Evolutionary conservation across 495 filamentous ascomycete genomes (phyloP).

Genomic region (Tricharina praecox): DNA sequence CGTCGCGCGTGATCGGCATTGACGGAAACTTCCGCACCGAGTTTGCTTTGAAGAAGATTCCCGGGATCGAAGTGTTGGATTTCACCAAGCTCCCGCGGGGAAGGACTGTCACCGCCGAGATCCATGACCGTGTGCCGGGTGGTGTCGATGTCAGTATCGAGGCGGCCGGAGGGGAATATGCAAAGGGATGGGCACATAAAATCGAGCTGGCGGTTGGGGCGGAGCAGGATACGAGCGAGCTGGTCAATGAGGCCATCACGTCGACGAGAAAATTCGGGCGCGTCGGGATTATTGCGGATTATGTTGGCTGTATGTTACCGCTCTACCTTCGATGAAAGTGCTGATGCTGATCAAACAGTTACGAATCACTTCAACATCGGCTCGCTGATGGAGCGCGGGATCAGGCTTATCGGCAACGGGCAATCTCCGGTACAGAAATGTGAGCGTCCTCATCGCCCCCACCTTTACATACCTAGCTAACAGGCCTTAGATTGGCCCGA

Average conservation of each 20-base stretch:
- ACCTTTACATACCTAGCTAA: too few relatives aligned
- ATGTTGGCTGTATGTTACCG: neutral
- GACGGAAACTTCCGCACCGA: conserved; percentile 56
- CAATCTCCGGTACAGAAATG: conserved; percentile 31
- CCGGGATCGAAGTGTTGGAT: conserved; percentile 42
- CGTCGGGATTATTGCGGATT: conserved; percentile 45
- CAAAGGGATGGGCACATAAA: conserved; percentile 46
- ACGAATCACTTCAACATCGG: conserved; percentile 35
- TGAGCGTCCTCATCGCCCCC: too few relatives aligned
- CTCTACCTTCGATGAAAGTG: neutral
- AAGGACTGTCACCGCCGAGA: conserved; percentile 42
- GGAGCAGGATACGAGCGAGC: conserved; percentile 75
- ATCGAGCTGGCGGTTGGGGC: conserved; percentile 54
- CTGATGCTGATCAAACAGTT: neutral
- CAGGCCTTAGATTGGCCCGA: conserved; percentile 77
- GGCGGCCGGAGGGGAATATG: conserved; percentile 66
- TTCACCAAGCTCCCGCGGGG: conserved; percentile 40
- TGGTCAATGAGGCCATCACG: conserved; percentile 74
- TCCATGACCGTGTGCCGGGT: conserved; percentile 52
- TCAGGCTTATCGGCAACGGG: conserved; percentile 66
- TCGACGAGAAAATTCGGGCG: conserved; percentile 59
- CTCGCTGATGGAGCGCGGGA: conserved; percentile 70
- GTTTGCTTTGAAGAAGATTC: conserved; percentile 46
- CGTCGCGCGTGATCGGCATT: conserved; percentile 59
- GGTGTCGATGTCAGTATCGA: conserved; percentile 68